These are phyloP conservation scores for Silene latifolia DNA, from an alignment of 148 eudicot species.

Conservation along the genomic window DNA sequence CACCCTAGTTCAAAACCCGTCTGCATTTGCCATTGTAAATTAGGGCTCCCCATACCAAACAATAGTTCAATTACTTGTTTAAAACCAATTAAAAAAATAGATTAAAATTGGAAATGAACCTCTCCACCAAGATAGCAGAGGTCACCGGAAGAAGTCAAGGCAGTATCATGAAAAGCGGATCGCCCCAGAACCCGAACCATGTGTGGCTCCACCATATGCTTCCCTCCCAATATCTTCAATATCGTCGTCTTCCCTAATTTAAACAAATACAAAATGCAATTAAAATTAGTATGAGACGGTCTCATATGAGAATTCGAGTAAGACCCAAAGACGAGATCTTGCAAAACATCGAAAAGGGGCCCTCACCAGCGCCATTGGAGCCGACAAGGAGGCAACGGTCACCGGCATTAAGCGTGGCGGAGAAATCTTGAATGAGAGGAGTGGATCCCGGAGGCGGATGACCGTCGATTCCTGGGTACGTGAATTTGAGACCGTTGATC, in stretches of 20 bases:
- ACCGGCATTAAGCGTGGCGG: slow-evolving; percentile 52
- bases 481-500: slow-evolving; percentile 71
- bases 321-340: background rate
- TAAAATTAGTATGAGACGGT: no score
- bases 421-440: slow-evolving; percentile 67
- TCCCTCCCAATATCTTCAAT: slow-evolving; percentile 91
- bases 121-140: slow-evolving; percentile 91
- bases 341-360: no score
- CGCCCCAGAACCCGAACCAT: slow-evolving; percentile 89
- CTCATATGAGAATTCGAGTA: background rate
- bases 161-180: slow-evolving; percentile 92
- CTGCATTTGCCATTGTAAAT: no score
- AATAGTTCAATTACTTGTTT: no score
- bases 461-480: slow-evolving; percentile 97
- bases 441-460: slow-evolving; percentile 91
- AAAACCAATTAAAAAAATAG: background rate
- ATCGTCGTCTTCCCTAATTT: slow-evolving; percentile 78
- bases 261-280: background rate
- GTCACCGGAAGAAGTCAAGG: slow-evolving; percentile 78
- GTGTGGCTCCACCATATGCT: slow-evolving; percentile 89
- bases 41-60: no score
- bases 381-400: slow-evolving; percentile 90
- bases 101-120: slow-evolving; percentile 33
- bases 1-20: no score
- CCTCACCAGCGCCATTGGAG: slow-evolving; percentile 80